These are phyloP conservation scores for Phytophthora meadii DNA, from an alignment of 352 stramenopile genomes.

Conservation along the genomic window DNA sequence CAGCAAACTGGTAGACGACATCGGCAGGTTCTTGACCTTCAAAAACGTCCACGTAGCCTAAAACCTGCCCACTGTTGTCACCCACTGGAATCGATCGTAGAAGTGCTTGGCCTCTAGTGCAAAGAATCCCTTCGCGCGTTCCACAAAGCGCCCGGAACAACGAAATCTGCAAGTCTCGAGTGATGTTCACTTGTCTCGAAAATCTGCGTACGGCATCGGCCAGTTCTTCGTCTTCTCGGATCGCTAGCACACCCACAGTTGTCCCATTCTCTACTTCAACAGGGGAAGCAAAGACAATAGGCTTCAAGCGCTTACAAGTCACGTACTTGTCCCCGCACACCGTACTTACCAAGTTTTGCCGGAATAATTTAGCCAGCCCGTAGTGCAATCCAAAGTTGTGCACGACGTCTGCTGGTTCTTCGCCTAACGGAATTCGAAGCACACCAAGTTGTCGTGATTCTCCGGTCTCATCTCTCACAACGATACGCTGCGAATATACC, in stretches of 20 bases:
- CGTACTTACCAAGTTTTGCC: slow-evolving; percentile 47
- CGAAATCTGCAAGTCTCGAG: slow-evolving; percentile 45
- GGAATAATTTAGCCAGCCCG: slow-evolving; percentile 46
- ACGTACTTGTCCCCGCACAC: slow-evolving; percentile 70
- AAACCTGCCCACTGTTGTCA: slow-evolving; percentile 26
- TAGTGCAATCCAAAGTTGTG: slow-evolving; percentile 49
- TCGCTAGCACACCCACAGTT: slow-evolving; percentile 39
- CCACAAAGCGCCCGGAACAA: slow-evolving; percentile 70
- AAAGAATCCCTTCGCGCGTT: slow-evolving; percentile 52
- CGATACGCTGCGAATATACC: slow-evolving; percentile 62
- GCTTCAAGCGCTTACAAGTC: slow-evolving; percentile 47
- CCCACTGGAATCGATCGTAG: slow-evolving; percentile 56
- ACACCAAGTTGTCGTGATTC: slow-evolving; percentile 44
- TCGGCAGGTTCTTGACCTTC: slow-evolving; percentile 81
- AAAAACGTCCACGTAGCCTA: slow-evolving; percentile 65
- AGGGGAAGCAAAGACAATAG: slow-evolving; percentile 62
- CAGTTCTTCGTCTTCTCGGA: slow-evolving; percentile 76
- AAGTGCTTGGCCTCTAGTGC: slow-evolving; percentile 65
- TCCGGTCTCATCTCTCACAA: slow-evolving; percentile 13
- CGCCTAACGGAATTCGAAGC: slow-evolving; percentile 53
- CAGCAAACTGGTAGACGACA: slow-evolving; percentile 71
- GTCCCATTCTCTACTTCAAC: slow-evolving; percentile 62
- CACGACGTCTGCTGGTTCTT: slow-evolving; percentile 69
- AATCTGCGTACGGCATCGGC: slow-evolving; percentile 74
- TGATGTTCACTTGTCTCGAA: slow-evolving; percentile 56